phyloP scores from a whole-genome alignment of 768 basidiomycete species.

The Russula griseocarnosa region DNA sequence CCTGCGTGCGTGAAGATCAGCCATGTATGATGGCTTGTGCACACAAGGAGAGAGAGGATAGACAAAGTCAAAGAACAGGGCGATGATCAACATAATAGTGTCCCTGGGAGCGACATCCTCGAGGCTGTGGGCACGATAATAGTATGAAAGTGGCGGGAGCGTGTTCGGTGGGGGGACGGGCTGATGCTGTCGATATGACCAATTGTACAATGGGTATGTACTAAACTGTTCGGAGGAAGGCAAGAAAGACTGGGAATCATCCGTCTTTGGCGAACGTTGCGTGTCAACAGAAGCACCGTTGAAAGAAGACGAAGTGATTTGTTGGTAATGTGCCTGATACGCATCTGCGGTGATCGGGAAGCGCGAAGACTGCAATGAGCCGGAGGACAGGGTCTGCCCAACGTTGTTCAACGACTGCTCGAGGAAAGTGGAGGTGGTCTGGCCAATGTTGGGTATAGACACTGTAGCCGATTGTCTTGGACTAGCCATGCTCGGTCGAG shows the following conservation, averaged over 20 bases:
- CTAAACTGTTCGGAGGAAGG: constrained; percentile 52
- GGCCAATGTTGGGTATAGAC: constrained; percentile 21
- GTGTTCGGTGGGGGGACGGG: constrained; percentile 43
- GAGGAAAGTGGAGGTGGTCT: constrained; percentile 43
- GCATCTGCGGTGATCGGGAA: constrained; percentile 70
- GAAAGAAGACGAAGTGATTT: constrained; percentile 40
- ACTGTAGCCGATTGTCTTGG: constrained; percentile 12
- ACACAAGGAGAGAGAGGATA: constrained; percentile 88
- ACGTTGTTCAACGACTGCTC: constrained; percentile 46
- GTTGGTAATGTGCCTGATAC: constrained; percentile 54
- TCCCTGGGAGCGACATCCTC: constrained; percentile 81
- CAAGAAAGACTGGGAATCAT: constrained; percentile 41
- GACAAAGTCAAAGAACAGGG: constrained; percentile 91
- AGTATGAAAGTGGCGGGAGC: constrained; percentile 61
- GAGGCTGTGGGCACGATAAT: constrained; percentile 69
- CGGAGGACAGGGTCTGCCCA: constrained; percentile 38
- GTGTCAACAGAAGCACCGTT: constrained; percentile 41
- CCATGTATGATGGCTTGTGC: constrained; percentile 88
- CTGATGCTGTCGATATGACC: constrained; percentile 67
- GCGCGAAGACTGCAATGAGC: constrained; percentile 58
- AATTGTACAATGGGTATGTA: constrained; percentile 63
- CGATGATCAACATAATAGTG: constrained; percentile 75
- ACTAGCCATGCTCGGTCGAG: constrained; percentile 19
- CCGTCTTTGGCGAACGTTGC: constrained; percentile 37
- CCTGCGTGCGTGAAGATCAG: constrained; percentile 72